Percentiles rank a stretch among this genome's conserved stretches.
Evolutionary conservation across 306 rosid genomes (phyloP).

Genomic region (Clitoria ternatea): DNA sequence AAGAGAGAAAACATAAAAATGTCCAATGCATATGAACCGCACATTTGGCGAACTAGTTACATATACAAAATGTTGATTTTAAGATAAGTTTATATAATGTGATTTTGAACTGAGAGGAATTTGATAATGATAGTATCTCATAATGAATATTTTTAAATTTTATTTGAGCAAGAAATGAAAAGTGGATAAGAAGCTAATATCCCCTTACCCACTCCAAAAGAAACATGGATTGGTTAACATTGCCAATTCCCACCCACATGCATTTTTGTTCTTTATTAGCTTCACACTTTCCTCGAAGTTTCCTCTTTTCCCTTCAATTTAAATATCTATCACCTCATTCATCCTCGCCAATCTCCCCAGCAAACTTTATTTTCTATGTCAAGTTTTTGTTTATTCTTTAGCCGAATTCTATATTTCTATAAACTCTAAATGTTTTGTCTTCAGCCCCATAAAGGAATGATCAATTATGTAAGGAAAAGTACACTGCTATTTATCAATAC

Average conservation of each 20-base stretch:
- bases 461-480: neutral
- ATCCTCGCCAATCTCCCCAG: neutral
- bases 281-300: constrained; percentile 22
- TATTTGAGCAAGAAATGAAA: too few relatives aligned
- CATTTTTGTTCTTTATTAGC: neutral
- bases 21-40: neutral
- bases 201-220: too few relatives aligned
- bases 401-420: neutral
- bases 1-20: too few relatives aligned
- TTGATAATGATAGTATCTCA: too few relatives aligned
- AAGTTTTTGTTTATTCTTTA: neutral
- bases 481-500: neutral
- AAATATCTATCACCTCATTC: neutral
- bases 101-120: too few relatives aligned
- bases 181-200: too few relatives aligned
- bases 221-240: too few relatives aligned
- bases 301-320: constrained; percentile 18
- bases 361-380: neutral
- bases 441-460: neutral
- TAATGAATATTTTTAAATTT: too few relatives aligned
- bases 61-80: too few relatives aligned
- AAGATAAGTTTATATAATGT: too few relatives aligned
- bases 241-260: constrained; percentile 19
- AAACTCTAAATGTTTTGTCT: neutral
- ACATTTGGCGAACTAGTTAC: too few relatives aligned